A percentile compares a stretch with the other conserved stretches of the same genome.
These are phyloP conservation scores for Septoria petroselini DNA, from an alignment of 2,329 filamentous ascomycete genomes.

Conservation along the genomic window DNA sequence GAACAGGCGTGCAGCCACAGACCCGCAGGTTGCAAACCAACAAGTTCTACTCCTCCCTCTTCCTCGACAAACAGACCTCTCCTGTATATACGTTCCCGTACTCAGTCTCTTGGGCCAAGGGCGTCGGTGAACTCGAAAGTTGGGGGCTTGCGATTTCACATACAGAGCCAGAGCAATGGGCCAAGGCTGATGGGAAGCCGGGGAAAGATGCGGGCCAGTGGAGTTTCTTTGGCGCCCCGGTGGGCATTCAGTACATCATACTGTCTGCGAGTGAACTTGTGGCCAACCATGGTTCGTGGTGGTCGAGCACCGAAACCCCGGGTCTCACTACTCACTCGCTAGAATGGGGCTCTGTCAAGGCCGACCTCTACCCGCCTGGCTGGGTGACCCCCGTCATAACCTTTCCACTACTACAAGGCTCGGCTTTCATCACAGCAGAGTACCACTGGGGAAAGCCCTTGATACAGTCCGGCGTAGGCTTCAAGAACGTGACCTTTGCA, in stretches of 20 bases:
- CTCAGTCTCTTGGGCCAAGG: conserved; percentile 45
- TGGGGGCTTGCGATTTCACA: conserved; percentile 79
- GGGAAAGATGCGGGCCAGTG: conserved; percentile 49
- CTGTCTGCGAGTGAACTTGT: conserved; percentile 72
- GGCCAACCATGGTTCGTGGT: background rate
- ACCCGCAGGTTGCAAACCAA: conserved; percentile 62
- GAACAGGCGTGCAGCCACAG: conserved; percentile 41
- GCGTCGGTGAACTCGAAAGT: conserved; percentile 48
- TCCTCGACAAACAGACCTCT: conserved; percentile 67
- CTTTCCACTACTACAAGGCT: conserved; percentile 84
- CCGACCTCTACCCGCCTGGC: conserved; percentile 59
- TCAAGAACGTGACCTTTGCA: conserved; percentile 59
- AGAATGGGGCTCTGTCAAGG: conserved; percentile 59
- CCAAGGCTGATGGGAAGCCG: conserved; percentile 33
- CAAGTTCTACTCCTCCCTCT: conserved; percentile 70
- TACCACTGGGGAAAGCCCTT: conserved; percentile 67
- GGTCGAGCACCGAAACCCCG: conserved; percentile 40
- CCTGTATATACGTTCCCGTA: conserved; percentile 69
- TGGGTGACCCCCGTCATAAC: conserved; percentile 59
- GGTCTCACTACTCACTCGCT: conserved; percentile 52
- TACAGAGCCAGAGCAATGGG: conserved; percentile 63
- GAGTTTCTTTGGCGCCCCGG: conserved; percentile 72
- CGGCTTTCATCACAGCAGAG: conserved; percentile 77
- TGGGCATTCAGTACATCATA: conserved; percentile 76
- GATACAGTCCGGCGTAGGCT: conserved; percentile 72